Conservation (phyloP, 106 monocot genomes). For the Allium fistulosum region DNA sequence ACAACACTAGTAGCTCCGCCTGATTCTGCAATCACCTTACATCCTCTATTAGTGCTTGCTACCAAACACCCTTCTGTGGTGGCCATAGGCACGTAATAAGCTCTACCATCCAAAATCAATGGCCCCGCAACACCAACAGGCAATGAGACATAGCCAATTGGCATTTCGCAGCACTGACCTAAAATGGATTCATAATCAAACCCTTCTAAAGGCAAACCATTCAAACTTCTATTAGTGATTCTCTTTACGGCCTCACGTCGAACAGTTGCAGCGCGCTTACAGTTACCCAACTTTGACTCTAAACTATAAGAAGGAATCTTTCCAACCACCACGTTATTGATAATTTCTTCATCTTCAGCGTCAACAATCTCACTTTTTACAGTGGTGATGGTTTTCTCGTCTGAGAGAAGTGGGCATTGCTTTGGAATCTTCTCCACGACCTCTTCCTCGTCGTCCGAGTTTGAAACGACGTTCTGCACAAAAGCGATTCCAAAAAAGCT, state of each 20-base stretch:
- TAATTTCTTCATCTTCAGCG: constrained; percentile 9
- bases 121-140: constrained; percentile 84
- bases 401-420: constrained; percentile 4
- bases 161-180: constrained; percentile 93
- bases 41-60: constrained; percentile 81
- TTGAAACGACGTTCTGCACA: constrained; percentile 40
- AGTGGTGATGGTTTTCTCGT: not conserved
- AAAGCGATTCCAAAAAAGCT: constrained; percentile 63
- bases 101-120: constrained; percentile 46
- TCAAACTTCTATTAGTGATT: constrained; percentile 47
- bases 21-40: constrained; percentile 67
- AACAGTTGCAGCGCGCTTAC: constrained; percentile 50
- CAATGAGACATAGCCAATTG: constrained; percentile 57
- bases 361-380: not conserved
- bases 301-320: constrained; percentile 50
- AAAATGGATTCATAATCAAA: constrained; percentile 66
- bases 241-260: constrained; percentile 62
- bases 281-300: constrained; percentile 56
- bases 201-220: constrained; percentile 69
- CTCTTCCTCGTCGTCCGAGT: constrained; percentile 33
- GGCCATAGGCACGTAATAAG: constrained; percentile 76
- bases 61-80: constrained; percentile 92
- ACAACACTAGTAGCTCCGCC: constrained; percentile 71
- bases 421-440: not conserved
- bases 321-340: constrained; percentile 38